Evolutionary conservation across 805 yeast species (phyloP).

Genomic region (Myxozyma sirexii): DNA sequence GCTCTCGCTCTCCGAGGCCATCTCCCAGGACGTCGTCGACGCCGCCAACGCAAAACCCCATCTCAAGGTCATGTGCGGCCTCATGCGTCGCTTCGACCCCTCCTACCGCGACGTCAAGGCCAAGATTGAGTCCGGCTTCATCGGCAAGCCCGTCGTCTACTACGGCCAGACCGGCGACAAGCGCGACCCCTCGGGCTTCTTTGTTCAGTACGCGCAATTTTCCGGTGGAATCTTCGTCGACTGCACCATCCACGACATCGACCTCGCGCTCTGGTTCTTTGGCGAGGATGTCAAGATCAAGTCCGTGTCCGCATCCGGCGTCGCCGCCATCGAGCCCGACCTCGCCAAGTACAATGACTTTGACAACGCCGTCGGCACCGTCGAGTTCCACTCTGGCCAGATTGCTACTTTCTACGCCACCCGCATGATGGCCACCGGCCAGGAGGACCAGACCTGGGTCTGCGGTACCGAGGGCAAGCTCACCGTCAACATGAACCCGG

Average conservation of each 20-base stretch:
- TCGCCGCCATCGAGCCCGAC: constrained; percentile 32
- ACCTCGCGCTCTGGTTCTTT: constrained; percentile 29
- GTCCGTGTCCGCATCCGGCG: constrained; percentile 30
- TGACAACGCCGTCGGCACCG: constrained; percentile 36
- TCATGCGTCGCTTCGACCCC: constrained; percentile 21
- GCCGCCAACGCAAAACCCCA: constrained; percentile 18
- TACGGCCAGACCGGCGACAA: constrained; percentile 23
- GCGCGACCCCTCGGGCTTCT: constrained; percentile 24
- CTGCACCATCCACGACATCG: constrained; percentile 36
- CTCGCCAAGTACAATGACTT: constrained; percentile 31
- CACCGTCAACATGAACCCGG: constrained; percentile 32
- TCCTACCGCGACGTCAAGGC: constrained; percentile 21
- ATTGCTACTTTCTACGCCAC: constrained; percentile 33
- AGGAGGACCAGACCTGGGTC: constrained; percentile 33
- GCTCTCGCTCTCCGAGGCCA: constrained; percentile 32
- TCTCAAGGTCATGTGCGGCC: constrained; percentile 20
- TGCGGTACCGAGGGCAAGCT: constrained; percentile 36
- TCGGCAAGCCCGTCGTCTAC: constrained; percentile 19
- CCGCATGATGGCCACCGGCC: constrained; percentile 35
- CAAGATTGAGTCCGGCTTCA: constrained; percentile 13
- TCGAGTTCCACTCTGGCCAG: constrained; percentile 34
- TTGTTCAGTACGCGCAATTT: constrained; percentile 30
- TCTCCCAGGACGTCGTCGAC: constrained; percentile 18
- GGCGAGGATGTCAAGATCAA: constrained; percentile 32
- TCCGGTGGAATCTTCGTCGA: constrained; percentile 39